Base-by-base conservation (phyloP, 176 grass and related monocot species). In the Musa troglodytarum region DNA sequence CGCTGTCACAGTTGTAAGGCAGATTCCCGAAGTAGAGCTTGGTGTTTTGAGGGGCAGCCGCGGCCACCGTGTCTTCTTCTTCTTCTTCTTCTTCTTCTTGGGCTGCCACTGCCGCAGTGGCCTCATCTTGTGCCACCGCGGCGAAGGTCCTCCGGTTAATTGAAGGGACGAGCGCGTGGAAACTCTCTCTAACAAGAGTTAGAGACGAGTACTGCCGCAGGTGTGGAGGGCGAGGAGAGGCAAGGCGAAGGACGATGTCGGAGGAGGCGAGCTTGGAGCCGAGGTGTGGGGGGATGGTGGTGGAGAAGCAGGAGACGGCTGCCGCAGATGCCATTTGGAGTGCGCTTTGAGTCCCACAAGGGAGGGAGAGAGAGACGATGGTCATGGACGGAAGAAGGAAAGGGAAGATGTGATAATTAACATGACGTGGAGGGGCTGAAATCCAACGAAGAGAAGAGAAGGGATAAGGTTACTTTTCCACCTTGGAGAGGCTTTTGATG, bases 1-100 rank as follows among this genome's bases (percentile, higher is more conserved):
- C 84, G 66, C 95, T 98, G 86, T 93, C 90, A 77, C 95, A 98
- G 65, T 93, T 98, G 82, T 98, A 98, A 15, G 95, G 90, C 54
- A 98, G 79, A 68, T 98, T 98, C 10, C 95, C 95, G 68, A 98
- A 89, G 80, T 98, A 98, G 0, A 98, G 79, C 65, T 98, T 98
- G 22, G 90, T 98, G 49, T 76, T 69, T 23, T 81, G 72, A 11
- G 34, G 9, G 20, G 64, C 17, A 12, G 28, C 4, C 17, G 20
- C 8, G 26, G 54, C 81, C 21, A 17, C 73, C 15, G 4, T 34
- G 5, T 72, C n/a, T 16, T 9, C 83, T 53, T 54, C 84, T 26
- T 25, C 74, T 62, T 52, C 54, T 53, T 28, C 83, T 26, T 9
- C 65, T 69, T 29, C 62, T 50, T 74, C 53, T 1, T 77, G 67